phyloP scores from a whole-genome alignment of 2,329 filamentous ascomycete genomes.

The Pyricularia sp. region DNA sequence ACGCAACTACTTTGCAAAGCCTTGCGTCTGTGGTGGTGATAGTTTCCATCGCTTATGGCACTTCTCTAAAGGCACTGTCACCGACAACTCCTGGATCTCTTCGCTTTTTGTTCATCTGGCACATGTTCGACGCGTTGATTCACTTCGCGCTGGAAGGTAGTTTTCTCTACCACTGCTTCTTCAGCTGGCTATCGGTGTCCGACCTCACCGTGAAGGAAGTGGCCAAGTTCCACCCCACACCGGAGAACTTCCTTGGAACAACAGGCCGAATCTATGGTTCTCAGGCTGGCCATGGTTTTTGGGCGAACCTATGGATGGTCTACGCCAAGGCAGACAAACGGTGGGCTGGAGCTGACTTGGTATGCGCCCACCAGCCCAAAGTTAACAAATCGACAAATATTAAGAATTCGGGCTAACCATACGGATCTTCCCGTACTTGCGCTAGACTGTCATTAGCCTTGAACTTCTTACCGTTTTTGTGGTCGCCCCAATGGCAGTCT shows the following conservation, averaged over 20 bases:
- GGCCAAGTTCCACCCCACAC: constrained; percentile 32
- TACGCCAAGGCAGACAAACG: constrained; percentile 55
- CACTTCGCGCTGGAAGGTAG: constrained; percentile 87
- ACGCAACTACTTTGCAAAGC: constrained; percentile 49
- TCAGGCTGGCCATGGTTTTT: constrained; percentile 43
- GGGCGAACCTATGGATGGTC: constrained; percentile 59
- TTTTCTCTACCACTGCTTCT: constrained; percentile 93
- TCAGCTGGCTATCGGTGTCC: constrained; percentile 38
- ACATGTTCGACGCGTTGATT: constrained; percentile 84
- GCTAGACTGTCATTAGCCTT: constrained; percentile 48
- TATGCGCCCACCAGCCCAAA: constrained; percentile 17
- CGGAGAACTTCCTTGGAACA: constrained; percentile 41
- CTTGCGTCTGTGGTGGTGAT: constrained; percentile 46
- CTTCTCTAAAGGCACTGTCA: constrained; percentile 38
- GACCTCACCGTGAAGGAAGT: constrained; percentile 21
- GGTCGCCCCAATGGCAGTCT: constrained; percentile 49
- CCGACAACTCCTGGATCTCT: constrained; percentile 41
- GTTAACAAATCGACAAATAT: neutral
- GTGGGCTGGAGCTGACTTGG: constrained; percentile 55
- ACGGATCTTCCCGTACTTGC: neutral
- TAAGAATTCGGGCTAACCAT: neutral
- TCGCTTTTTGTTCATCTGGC: constrained; percentile 86
- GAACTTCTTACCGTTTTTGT: constrained; percentile 58
- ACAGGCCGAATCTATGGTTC: constrained; percentile 43
- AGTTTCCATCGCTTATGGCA: constrained; percentile 35